phyloP scores from a whole-genome alignment of 495 filamentous ascomycete genomes.

The Tuber indicum region DNA sequence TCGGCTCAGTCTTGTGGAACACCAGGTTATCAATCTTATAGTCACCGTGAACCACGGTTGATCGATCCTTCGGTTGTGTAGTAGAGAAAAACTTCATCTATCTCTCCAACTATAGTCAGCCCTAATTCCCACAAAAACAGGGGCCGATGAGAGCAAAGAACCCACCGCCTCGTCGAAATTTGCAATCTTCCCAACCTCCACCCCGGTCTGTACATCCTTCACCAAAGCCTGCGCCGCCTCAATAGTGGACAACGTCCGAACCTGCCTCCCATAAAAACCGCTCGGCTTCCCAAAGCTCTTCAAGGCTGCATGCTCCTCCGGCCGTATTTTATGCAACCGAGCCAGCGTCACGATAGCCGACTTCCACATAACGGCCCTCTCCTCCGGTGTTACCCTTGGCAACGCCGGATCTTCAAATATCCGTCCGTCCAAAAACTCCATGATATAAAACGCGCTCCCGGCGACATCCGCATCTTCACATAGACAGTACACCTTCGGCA shows the following conservation, averaged over 20 bases:
- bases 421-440: constrained; percentile 86
- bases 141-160: neutral
- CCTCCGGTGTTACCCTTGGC: constrained; percentile 59
- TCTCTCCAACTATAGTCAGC: neutral
- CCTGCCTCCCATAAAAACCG: constrained; percentile 83
- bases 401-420: constrained; percentile 85
- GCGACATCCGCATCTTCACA: constrained; percentile 74
- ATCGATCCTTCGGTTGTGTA: constrained; percentile 68
- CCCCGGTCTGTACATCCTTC: constrained; percentile 66
- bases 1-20: constrained; percentile 79
- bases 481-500: constrained; percentile 75
- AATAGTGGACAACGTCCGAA: constrained; percentile 71
- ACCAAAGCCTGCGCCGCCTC: constrained; percentile 68
- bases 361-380: constrained; percentile 75
- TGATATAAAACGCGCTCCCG: constrained; percentile 92
- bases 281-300: constrained; percentile 60
- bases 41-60: constrained; percentile 82
- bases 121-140: neutral
- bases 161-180: constrained; percentile 64
- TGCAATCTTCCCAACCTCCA: constrained; percentile 73
- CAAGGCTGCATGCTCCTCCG: constrained; percentile 58
- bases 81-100: constrained; percentile 62
- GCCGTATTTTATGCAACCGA: constrained; percentile 70
- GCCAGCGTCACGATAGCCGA: constrained; percentile 78
- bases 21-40: constrained; percentile 98